phyloP scores from a whole-genome alignment of 805 yeast species.

The Scheffersomyces amazonensis region DNA sequence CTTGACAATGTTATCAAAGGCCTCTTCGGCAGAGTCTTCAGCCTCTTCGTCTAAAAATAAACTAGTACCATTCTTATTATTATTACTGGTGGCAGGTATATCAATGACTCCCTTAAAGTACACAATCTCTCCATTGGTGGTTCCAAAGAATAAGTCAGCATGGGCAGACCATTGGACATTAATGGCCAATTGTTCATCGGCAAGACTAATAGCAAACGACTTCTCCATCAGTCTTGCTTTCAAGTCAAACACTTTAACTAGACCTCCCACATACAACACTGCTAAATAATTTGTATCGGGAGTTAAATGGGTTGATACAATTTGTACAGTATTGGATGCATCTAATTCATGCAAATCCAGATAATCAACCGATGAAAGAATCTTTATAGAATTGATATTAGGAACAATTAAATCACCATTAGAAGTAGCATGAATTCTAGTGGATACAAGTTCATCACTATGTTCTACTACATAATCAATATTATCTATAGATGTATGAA shows the following conservation, averaged over 20 bases:
- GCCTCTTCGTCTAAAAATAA: slow-evolving; percentile 55
- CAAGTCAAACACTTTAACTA: slow-evolving; percentile 56
- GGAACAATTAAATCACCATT: slow-evolving; percentile 69
- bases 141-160: slow-evolving; percentile 37
- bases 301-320: background rate
- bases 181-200: slow-evolving; percentile 17
- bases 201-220: slow-evolving; percentile 10
- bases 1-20: slow-evolving; percentile 1
- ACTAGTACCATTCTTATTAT: slow-evolving; percentile 9
- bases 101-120: slow-evolving; percentile 16
- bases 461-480: slow-evolving; percentile 42
- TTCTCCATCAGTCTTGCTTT: slow-evolving; percentile 24
- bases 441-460: slow-evolving; percentile 43
- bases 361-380: no score
- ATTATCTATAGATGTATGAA: slow-evolving; percentile 26
- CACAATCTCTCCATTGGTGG: slow-evolving; percentile 39
- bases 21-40: slow-evolving; percentile 8
- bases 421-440: slow-evolving; percentile 70
- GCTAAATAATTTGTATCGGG: background rate
- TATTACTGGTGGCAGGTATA: slow-evolving; percentile 50
- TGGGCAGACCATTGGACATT: slow-evolving; percentile 1
- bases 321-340: no score
- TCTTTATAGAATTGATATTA: slow-evolving; percentile 43
- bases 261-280: slow-evolving; percentile 37
- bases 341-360: no score